These are phyloP conservation scores for Lycium ferocissimum DNA, from an alignment of 257 asterid species.

Conservation along the genomic window DNA sequence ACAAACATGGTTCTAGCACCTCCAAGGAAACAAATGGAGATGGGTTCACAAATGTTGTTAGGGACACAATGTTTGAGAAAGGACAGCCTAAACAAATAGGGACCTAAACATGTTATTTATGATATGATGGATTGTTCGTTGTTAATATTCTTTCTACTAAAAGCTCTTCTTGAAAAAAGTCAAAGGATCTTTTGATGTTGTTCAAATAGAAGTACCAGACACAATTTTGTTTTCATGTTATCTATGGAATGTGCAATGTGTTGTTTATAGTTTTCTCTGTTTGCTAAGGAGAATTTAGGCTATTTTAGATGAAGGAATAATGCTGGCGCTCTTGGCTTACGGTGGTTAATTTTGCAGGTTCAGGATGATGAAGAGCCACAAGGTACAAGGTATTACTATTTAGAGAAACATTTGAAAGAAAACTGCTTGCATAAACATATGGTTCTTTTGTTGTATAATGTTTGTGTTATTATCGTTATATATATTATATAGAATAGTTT, in stretches of 20 bases:
- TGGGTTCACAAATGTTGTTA: conserved; percentile 80
- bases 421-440: conserved; percentile 90
- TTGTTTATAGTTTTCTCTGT: background rate
- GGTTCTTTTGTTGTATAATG: conserved; percentile 86
- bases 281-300: background rate
- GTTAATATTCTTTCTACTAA: background rate
- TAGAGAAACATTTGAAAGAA: conserved; percentile 90
- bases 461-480: conserved; percentile 19
- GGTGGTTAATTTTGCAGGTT: conserved; percentile 53
- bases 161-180: no score
- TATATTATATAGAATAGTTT: background rate
- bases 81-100: conserved; percentile 98
- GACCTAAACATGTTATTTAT: conserved; percentile 44
- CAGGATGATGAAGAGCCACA: conserved; percentile 90
- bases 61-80: conserved; percentile 85
- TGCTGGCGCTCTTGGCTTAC: background rate
- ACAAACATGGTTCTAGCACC: conserved; percentile 64
- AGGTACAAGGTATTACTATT: conserved; percentile 93
- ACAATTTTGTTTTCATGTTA: background rate
- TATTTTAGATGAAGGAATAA: background rate
- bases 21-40: conserved; percentile 71
- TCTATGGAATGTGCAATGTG: background rate
- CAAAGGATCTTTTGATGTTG: no score
- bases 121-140: background rate
- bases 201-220: background rate